Evolutionary conservation across 2,329 filamentous ascomycete species (phyloP).

Genomic region (Cadophora sp.): DNA sequence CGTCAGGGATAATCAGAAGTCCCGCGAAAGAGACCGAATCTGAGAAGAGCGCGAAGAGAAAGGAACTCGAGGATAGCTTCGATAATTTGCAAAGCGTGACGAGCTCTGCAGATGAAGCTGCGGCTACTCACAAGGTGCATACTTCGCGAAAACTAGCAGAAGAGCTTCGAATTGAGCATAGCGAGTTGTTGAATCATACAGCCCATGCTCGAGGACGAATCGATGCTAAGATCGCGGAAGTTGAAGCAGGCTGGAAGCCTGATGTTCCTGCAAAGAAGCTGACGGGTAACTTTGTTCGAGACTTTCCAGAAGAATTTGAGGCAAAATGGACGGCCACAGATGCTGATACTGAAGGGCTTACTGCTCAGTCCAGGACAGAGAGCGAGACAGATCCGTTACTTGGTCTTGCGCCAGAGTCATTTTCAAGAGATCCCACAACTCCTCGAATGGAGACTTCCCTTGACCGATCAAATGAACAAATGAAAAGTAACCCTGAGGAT

Average conservation of each 20-base stretch:
- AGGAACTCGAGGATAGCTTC: conserved; percentile 39
- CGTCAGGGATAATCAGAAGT: conserved; percentile 30
- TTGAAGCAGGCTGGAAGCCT: conserved; percentile 21
- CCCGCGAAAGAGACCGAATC: conserved; percentile 28
- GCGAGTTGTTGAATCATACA: conserved; percentile 35
- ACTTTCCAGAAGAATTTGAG: conserved; percentile 60
- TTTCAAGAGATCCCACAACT: conserved; percentile 35
- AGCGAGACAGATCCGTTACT: conserved; percentile 33
- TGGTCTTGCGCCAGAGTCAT: conserved; percentile 31
- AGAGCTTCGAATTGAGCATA: conserved; percentile 34
- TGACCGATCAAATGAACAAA: conserved; percentile 34
- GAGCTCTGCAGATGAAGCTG: conserved; percentile 20
- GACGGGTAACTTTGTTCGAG: conserved; percentile 56
- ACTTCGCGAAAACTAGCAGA: conserved; percentile 31
- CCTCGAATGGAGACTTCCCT: conserved; percentile 41
- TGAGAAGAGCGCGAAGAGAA: conserved; percentile 39
- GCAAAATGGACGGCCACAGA: conserved; percentile 48
- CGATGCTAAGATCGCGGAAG: conserved; percentile 29
- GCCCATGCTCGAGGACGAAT: conserved; percentile 30
- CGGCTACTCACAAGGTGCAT: conserved; percentile 27
- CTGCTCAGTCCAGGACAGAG: conserved; percentile 31
- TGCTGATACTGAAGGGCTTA: conserved; percentile 27
- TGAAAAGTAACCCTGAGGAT: neutral
- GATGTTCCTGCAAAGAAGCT: conserved; percentile 37
- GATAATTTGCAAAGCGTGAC: conserved; percentile 21